Evolutionary conservation across 2,329 filamentous ascomycete genomes (phyloP).

Genomic region (Trichoderma aggressivum): DNA sequence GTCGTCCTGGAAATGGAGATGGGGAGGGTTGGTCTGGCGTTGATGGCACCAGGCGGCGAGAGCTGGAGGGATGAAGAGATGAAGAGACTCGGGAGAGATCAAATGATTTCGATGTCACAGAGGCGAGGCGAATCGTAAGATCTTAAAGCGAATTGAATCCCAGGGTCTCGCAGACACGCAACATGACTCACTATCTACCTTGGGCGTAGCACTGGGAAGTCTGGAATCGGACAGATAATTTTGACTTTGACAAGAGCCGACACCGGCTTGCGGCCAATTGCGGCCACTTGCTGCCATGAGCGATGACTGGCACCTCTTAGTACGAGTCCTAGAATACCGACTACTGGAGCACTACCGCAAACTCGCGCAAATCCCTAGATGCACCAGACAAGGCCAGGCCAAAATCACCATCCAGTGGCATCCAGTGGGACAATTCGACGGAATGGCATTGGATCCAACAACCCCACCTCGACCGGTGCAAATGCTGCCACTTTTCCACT

Average conservation of each 20-base stretch:
- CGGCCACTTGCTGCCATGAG: neutral
- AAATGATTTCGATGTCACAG: neutral
- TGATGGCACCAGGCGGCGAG: neutral
- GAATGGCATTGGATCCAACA: neutral
- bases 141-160: neutral
- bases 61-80: neutral
- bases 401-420: neutral
- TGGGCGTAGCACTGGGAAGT: neutral
- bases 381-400: neutral
- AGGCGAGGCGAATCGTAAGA: neutral
- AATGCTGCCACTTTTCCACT: neutral
- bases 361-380: neutral
- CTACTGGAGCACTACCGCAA: neutral
- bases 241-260: conserved; percentile 6
- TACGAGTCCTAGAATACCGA: neutral
- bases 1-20: neutral
- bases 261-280: conserved; percentile 7
- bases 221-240: neutral
- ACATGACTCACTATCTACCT: neutral
- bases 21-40: neutral
- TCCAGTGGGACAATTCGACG: neutral
- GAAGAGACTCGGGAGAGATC: neutral
- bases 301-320: neutral
- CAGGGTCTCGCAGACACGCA: neutral
- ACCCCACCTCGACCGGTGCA: neutral